Evolutionary conservation across 768 basidiomycete species (phyloP).

Genomic region (Kwoniella dejecticola): DNA sequence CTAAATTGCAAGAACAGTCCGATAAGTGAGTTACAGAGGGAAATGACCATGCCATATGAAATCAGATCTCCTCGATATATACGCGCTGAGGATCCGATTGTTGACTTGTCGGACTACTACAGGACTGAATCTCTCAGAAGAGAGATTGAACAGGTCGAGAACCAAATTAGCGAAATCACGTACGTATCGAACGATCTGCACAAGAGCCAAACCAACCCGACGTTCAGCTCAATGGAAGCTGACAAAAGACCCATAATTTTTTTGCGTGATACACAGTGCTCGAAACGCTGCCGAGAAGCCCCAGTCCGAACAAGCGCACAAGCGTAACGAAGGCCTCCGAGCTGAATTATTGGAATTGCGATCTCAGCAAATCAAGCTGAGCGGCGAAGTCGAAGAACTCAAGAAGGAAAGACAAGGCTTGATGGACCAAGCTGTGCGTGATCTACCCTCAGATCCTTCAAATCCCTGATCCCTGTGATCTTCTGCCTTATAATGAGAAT

Average conservation of each 20-base stretch:
- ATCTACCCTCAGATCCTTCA: not conserved
- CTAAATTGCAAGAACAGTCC: constrained; percentile 47
- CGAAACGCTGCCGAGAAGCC: constrained; percentile 63
- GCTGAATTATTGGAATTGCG: constrained; percentile 76
- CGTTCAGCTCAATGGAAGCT: too few relatives aligned
- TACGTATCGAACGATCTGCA: constrained; percentile 56
- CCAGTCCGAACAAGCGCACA: constrained; percentile 63
- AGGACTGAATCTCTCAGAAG: constrained; percentile 28
- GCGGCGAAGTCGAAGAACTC: constrained; percentile 67
- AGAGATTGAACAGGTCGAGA: constrained; percentile 39
- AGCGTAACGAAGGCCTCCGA: constrained; percentile 68
- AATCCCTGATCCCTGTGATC: too few relatives aligned
- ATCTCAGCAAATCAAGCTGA: constrained; percentile 60
- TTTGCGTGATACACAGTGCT: too few relatives aligned
- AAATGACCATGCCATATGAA: too few relatives aligned
- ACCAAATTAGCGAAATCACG: constrained; percentile 46
- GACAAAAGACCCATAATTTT: too few relatives aligned
- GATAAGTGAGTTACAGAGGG: constrained; percentile 47
- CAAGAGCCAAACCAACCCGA: too few relatives aligned
- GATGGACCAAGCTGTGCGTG: constrained; percentile 66
- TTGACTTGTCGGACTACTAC: not conserved
- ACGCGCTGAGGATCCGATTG: not conserved
- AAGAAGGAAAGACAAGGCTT: constrained; percentile 71
- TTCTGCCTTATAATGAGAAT: too few relatives aligned
- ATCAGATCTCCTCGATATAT: too few relatives aligned